Conservation (phyloP, 1,284 basidiomycete species). For the Mycena sp. region DNA sequence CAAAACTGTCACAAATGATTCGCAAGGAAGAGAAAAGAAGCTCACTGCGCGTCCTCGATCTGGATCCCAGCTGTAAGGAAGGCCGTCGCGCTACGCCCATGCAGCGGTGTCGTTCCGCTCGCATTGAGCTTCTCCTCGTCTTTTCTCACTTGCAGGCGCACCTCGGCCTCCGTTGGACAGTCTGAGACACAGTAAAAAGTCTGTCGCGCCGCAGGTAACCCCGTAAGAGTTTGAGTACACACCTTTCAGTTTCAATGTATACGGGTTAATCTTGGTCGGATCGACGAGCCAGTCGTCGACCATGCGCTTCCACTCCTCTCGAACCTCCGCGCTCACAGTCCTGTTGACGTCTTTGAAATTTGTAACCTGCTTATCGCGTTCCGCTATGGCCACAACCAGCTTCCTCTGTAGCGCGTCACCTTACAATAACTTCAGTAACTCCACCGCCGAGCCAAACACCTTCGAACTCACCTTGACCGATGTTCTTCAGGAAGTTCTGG, state of each 20-base stretch:
- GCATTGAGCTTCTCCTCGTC: constrained; percentile 17
- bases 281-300: constrained; percentile 32
- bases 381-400: constrained; percentile 21
- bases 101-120: background rate
- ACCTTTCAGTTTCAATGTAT: background rate
- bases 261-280: constrained; percentile 22
- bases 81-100: constrained; percentile 19
- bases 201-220: background rate
- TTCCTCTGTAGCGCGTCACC: constrained; percentile 21
- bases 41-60: constrained; percentile 31
- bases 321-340: constrained; percentile 4
- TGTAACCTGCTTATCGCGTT: constrained; percentile 29
- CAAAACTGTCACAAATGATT: too few species aligned
- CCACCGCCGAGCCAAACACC: background rate
- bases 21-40: background rate
- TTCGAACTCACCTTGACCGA: constrained; percentile 28
- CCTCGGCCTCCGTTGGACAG: constrained; percentile 23
- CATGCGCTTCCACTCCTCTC: constrained; percentile 27
- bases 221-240: background rate
- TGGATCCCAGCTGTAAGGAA: constrained; percentile 29
- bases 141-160: constrained; percentile 17
- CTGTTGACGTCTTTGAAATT: constrained; percentile 30
- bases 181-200: background rate
- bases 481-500: constrained; percentile 39
- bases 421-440: background rate